Evolutionary conservation across 2,329 filamentous ascomycete genomes (phyloP).

Genomic region (Colletotrichum costaricense): DNA sequence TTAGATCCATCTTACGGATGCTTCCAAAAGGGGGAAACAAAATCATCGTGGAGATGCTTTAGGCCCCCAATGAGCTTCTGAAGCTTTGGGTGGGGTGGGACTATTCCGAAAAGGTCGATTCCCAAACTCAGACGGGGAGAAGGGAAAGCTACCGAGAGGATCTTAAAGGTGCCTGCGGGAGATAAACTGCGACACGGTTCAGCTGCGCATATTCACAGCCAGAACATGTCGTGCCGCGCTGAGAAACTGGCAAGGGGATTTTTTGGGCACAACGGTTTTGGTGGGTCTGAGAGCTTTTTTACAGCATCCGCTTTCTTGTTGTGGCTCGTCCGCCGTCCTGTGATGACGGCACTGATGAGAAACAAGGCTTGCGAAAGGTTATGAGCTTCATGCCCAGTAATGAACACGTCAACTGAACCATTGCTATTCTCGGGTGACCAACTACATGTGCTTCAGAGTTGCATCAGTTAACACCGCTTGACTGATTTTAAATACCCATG

Average conservation of each 20-base stretch:
- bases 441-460: neutral
- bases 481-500: too few relatives aligned
- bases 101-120: constrained; percentile 16
- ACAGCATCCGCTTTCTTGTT: neutral
- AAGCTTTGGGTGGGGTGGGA: neutral
- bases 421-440: neutral
- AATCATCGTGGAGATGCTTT: constrained; percentile 5
- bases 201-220: neutral
- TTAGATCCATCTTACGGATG: neutral
- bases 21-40: neutral
- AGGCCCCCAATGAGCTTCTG: neutral
- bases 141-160: neutral
- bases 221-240: neutral
- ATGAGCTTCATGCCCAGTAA: neutral
- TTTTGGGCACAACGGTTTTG: neutral
- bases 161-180: constrained; percentile 31
- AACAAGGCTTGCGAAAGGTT: neutral
- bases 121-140: neutral
- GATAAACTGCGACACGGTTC: neutral
- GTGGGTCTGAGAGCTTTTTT: constrained; percentile 8
- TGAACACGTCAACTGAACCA: neutral
- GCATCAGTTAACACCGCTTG: neutral
- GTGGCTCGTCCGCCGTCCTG: neutral
- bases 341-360: neutral
- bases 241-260: constrained; percentile 30